Evolutionary conservation across 2,329 filamentous ascomycete genomes (phyloP).

Genomic region (Didymella segeticola): DNA sequence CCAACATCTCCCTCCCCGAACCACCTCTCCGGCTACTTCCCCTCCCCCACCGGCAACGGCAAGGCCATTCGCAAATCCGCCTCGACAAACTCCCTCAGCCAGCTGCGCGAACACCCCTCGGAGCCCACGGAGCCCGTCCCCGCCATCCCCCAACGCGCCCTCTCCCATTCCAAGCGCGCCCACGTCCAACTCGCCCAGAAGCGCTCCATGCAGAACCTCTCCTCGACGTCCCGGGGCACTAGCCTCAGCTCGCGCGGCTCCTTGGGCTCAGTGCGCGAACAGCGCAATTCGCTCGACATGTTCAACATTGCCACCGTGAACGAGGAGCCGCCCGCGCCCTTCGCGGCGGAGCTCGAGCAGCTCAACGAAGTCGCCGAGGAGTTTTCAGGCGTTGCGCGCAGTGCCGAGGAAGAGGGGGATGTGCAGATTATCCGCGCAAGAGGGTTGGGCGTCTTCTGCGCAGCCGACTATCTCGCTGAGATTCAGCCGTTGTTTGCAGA

Average conservation of each 20-base stretch:
- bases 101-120: constrained; percentile 27
- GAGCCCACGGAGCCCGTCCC: constrained; percentile 59
- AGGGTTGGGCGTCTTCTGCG: constrained; percentile 75
- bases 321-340: constrained; percentile 63
- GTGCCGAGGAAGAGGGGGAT: constrained; percentile 75
- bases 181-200: constrained; percentile 77
- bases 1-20: constrained; percentile 61
- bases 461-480: constrained; percentile 83
- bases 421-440: constrained; percentile 71
- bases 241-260: constrained; percentile 42
- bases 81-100: constrained; percentile 45
- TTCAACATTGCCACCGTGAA: constrained; percentile 39
- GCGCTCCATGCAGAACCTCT: constrained; percentile 62
- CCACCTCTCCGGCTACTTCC: constrained; percentile 65
- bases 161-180: constrained; percentile 88
- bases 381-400: constrained; percentile 67
- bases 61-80: constrained; percentile 52
- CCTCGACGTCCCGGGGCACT: constrained; percentile 9
- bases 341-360: constrained; percentile 87
- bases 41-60: constrained; percentile 56
- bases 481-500: constrained; percentile 67
- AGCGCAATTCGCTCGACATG: constrained; percentile 57
- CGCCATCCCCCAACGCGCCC: constrained; percentile 76
- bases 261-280: constrained; percentile 62
- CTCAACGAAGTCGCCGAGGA: constrained; percentile 94